These are phyloP conservation scores for Fagus crenata DNA, from an alignment of 306 rosid species.

Conservation along the genomic window DNA sequence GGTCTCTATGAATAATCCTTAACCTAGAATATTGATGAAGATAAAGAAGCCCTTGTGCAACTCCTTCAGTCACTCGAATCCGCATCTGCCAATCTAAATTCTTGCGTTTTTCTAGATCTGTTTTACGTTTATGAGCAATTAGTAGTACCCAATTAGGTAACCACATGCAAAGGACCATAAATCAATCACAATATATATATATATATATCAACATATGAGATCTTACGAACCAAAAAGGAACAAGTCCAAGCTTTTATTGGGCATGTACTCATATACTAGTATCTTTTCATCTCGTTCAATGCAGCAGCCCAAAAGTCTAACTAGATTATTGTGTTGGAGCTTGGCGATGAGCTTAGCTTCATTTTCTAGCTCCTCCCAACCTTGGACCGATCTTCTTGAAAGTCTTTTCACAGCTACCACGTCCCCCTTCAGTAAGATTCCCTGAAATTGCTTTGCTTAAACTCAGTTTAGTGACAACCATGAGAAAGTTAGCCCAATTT, in stretches of 20 bases:
- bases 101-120: neutral
- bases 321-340: conserved; percentile 34
- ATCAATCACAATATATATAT: neutral
- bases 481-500: too few relatives aligned
- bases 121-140: neutral
- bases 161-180: neutral
- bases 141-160: neutral
- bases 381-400: conserved; percentile 25
- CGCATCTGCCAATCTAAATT: neutral
- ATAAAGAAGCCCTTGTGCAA: conserved; percentile 15
- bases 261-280: conserved; percentile 14
- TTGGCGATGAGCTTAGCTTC: conserved; percentile 26
- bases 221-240: conserved; percentile 7
- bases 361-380: conserved; percentile 26
- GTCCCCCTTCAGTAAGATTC: conserved; percentile 18
- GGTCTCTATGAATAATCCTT: conserved; percentile 10
- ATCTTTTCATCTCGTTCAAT: conserved; percentile 21
- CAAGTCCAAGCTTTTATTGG: conserved; percentile 25
- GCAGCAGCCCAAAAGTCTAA: conserved; percentile 22
- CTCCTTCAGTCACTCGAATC: conserved; percentile 3
- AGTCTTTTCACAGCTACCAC: conserved; percentile 33
- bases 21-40: conserved; percentile 16
- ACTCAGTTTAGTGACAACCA: too few relatives aligned
- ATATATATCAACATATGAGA: neutral
- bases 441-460: conserved; percentile 7